phyloP scores from a whole-genome alignment of 2,329 filamentous ascomycete species.

The Colletotrichum sp. region DNA sequence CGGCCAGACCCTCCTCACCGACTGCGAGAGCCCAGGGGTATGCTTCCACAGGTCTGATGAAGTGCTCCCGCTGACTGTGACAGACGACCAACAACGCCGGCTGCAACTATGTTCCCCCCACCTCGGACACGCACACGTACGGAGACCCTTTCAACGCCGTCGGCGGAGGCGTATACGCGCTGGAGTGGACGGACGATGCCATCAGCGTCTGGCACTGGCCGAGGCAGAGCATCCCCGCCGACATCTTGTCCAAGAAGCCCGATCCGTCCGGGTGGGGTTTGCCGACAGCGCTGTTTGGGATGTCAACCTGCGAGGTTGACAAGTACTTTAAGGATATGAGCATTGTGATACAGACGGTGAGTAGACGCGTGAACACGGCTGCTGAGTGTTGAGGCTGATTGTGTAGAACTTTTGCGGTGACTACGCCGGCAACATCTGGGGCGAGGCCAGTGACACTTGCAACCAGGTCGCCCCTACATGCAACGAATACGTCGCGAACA shows the following conservation, averaged over 20 bases:
- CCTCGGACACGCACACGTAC: constrained; percentile 52
- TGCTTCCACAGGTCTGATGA: background rate
- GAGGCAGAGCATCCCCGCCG: constrained; percentile 65
- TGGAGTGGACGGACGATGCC: constrained; percentile 70
- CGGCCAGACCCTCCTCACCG: constrained; percentile 6
- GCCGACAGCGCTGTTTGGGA: constrained; percentile 74
- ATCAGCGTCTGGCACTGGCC: constrained; percentile 82
- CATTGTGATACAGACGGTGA: constrained; percentile 73
- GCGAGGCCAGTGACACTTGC: constrained; percentile 39
- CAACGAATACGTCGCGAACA: constrained; percentile 49
- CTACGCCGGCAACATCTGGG: constrained; percentile 64
- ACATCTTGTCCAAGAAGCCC: constrained; percentile 65
- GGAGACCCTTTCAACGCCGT: constrained; percentile 71
- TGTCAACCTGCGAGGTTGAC: constrained; percentile 67
- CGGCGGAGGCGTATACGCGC: constrained; percentile 72
- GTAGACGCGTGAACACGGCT: background rate
- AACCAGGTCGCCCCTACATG: constrained; percentile 47
- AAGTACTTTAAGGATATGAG: constrained; percentile 70
- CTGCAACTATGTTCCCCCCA: constrained; percentile 47
- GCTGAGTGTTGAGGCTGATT: background rate
- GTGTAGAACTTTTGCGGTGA: constrained; percentile 74
- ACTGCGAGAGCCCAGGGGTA: constrained; percentile 29
- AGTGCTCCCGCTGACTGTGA: background rate
- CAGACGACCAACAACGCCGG: constrained; percentile 41
- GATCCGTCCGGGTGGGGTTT: constrained; percentile 71